Base-by-base conservation (phyloP, 2,329 filamentous ascomycete genomes). In the Mycosphaerella sp. region DNA sequence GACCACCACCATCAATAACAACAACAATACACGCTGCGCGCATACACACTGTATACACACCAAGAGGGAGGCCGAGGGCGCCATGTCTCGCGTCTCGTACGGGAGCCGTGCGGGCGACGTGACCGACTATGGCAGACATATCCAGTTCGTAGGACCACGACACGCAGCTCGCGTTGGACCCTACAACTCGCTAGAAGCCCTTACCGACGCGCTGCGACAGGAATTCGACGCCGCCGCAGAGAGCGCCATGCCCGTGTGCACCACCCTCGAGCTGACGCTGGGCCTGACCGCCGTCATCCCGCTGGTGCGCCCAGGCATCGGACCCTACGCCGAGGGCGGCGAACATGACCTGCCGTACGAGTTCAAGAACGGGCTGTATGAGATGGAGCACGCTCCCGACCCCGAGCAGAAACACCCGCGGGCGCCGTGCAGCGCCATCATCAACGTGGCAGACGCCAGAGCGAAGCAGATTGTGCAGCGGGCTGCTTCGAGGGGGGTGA, bases 401-500 rank as follows among this genome's bases (percentile, higher is more conserved):
- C 17, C 50, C 21, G 28, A 32, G 27, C 14, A 45, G 16, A 40
- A 43, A 10, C 46, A 59, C 9, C 63, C 63, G 3, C 53, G 53
- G 6, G 61, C 63, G n/a, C 55, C 53, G 2, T 52, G 62, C 18
- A 44, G 50, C 6, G 36, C 37, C 21, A 60, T 66, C 32, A 50
- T 66, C 17, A 57, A 57, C 36, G 56, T 62, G 9, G 25, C 42
- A 18, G 68, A 73, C 45, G 62, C 67, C n/a, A 69, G 69, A 46
- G 65, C 68, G 17, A 70, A 70, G 52, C 69, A 71, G 68, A 71
- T 68, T 37, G 70, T 70, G 57, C 73, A 76, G 58, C 63, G 72
- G 21, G 72, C 73, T 35, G 73, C 75, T 39, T 73, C 72, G 14
- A 73, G 74, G 57, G 70, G 68, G 51, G 68, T 72, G 52, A 66